Evolutionary conservation across 768 basidiomycete species (phyloP).

Genomic region (Rhodotorula taiwanensis): DNA sequence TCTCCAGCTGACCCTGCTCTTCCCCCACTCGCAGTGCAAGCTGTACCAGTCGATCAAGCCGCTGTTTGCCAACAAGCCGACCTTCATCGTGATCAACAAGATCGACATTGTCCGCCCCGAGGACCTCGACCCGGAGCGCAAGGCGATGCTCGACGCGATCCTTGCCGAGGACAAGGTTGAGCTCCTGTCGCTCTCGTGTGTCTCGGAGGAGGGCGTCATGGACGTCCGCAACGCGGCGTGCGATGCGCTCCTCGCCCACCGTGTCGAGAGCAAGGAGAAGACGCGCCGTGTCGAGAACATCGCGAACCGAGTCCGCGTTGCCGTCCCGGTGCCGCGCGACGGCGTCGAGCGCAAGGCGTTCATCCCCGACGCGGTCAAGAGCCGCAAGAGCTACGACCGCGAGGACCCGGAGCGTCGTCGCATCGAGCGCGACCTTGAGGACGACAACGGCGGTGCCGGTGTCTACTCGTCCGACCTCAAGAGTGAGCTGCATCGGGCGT

Average conservation of each 20-base stretch:
- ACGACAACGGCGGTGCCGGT: constrained; percentile 79
- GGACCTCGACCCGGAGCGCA: constrained; percentile 69
- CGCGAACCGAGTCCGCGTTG: constrained; percentile 92
- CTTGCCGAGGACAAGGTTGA: constrained; percentile 64
- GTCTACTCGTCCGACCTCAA: constrained; percentile 85
- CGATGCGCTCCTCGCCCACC: constrained; percentile 86
- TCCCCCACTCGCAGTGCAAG: constrained; percentile 61
- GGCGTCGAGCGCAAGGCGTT: constrained; percentile 78
- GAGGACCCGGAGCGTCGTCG: constrained; percentile 67
- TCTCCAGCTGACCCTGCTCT: neutral
- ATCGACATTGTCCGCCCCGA: constrained; percentile 84
- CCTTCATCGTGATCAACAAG: constrained; percentile 94
- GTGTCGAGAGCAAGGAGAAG: constrained; percentile 88
- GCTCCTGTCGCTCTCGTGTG: constrained; percentile 79
- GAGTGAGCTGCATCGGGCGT: constrained; percentile 53
- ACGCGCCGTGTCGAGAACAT: constrained; percentile 87
- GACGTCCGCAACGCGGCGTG: constrained; percentile 91
- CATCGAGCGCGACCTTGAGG: constrained; percentile 74
- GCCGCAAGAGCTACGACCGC: constrained; percentile 75
- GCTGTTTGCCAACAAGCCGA: constrained; percentile 81
- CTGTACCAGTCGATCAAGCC: constrained; percentile 99
- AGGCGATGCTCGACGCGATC: constrained; percentile 78
- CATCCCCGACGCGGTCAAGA: constrained; percentile 77
- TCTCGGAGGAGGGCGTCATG: constrained; percentile 97
- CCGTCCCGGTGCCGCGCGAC: constrained; percentile 81